Evolutionary conservation across 371 early-diverging fungal genomes (phyloP).

Genomic region (Rhizopus sp.): DNA sequence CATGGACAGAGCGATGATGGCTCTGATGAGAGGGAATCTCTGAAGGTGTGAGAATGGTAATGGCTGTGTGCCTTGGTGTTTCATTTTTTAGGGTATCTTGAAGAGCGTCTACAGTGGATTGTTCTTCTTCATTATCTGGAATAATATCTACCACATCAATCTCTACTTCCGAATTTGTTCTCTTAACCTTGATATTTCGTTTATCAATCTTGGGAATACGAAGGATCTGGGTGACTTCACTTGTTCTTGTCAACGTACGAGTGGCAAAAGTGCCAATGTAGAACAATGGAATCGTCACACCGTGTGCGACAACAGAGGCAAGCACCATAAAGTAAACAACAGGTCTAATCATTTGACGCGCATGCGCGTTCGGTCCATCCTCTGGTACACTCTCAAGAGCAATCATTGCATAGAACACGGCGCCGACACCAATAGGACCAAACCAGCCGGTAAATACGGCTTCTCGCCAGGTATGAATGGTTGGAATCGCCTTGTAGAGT

Average conservation of each 20-base stretch:
- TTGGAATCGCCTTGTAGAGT: constrained; percentile 64
- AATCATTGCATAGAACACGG: constrained; percentile 74
- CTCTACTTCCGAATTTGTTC: neutral
- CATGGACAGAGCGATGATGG: no score
- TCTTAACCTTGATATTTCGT: neutral
- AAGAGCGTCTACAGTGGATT: neutral
- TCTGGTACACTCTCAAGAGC: constrained; percentile 42
- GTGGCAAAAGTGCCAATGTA: constrained; percentile 43
- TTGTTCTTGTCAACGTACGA: constrained; percentile 35
- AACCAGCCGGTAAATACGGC: constrained; percentile 96
- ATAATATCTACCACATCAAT: neutral
- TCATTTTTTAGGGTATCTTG: neutral
- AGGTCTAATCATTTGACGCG: constrained; percentile 50
- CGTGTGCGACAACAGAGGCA: constrained; percentile 78
- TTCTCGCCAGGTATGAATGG: constrained; percentile 71
- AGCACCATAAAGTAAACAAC: constrained; percentile 75
- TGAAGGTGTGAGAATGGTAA: constrained; percentile 33
- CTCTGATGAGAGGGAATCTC: constrained; percentile 1
- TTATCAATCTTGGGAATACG: constrained; percentile 19
- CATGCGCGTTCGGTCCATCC: constrained; percentile 31
- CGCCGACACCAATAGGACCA: constrained; percentile 92
- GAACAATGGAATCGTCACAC: constrained; percentile 74
- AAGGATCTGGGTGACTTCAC: constrained; percentile 9
- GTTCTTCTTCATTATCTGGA: neutral
- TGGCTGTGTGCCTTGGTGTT: constrained; percentile 26